phyloP scores from a whole-genome alignment of 108 stramenopile genomes.

The Seminavis robusta region DNA sequence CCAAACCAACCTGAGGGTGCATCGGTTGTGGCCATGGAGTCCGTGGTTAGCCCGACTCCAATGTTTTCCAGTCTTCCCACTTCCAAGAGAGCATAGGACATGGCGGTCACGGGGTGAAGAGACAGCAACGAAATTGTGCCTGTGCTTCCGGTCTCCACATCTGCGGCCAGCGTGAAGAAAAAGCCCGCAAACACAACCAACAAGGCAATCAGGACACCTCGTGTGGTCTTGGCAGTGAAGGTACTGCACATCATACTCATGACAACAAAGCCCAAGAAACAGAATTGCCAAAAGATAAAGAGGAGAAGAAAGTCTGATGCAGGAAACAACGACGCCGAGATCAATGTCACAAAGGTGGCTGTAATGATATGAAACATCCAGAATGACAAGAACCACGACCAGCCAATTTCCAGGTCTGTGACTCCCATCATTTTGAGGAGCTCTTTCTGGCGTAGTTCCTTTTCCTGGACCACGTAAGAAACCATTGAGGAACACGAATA shows the following conservation, averaged over 20 bases:
- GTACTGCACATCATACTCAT: constrained; percentile 59
- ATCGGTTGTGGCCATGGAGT: constrained; percentile 41
- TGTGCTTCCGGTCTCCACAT: constrained; percentile 8
- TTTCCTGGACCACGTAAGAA: constrained; percentile 57
- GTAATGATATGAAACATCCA: constrained; percentile 51
- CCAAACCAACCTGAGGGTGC: constrained; percentile 66
- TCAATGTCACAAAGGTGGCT: constrained; percentile 38
- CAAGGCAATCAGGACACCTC: constrained; percentile 62
- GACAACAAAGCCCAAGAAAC: constrained; percentile 37
- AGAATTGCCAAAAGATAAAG: constrained; percentile 64
- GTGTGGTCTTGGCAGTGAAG: constrained; percentile 56
- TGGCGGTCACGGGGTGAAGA: constrained; percentile 77
- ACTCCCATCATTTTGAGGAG: constrained; percentile 89
- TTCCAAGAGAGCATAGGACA: constrained; percentile 67
- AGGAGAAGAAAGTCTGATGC: constrained; percentile 34
- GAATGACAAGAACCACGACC: constrained; percentile 74
- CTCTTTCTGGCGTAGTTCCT: constrained; percentile 80
- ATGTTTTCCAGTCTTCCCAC: constrained; percentile 76
- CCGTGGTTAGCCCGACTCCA: constrained; percentile 50
- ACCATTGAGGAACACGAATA: constrained; percentile 71
- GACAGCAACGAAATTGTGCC: constrained; percentile 39
- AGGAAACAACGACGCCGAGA: constrained; percentile 40
- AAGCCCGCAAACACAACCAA: constrained; percentile 79
- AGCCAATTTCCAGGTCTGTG: constrained; percentile 59
- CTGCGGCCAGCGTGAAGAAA: constrained; percentile 70